These are phyloP conservation scores for Dendrobium officinale DNA, from an alignment of 106 monocot genomes.

Conservation along the genomic window DNA sequence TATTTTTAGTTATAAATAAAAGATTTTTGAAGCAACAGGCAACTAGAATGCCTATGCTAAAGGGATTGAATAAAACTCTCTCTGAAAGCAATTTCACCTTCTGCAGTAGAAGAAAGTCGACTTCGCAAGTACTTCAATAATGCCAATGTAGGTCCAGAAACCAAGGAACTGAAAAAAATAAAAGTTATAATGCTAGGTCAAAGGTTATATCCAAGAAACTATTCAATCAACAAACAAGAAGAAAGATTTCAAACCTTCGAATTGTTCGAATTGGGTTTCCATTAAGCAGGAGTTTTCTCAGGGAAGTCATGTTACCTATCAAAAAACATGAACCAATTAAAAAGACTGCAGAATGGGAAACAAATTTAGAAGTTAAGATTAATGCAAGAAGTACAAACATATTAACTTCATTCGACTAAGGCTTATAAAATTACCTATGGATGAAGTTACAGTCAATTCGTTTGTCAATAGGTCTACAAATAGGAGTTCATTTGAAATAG, in stretches of 20 bases:
- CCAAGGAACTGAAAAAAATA: slow-evolving; percentile 61
- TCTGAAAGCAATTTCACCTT: slow-evolving; percentile 30
- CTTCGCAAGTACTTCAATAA: slow-evolving; percentile 72
- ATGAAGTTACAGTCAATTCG: too few species aligned
- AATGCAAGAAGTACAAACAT: background rate
- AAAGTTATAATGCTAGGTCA: background rate
- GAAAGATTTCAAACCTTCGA: slow-evolving; percentile 47
- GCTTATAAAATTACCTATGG: too few species aligned
- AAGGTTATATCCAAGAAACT: background rate
- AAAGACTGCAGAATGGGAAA: background rate
- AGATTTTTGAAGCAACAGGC: background rate
- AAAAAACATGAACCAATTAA: background rate
- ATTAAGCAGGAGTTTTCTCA: slow-evolving; percentile 83
- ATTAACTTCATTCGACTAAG: background rate
- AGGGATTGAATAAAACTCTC: background rate
- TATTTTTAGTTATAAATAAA: background rate
- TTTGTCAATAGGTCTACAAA: too few species aligned
- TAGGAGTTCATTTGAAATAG: too few species aligned
- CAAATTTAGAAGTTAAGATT: background rate
- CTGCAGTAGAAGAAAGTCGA: slow-evolving; percentile 74
- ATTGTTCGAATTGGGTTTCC: slow-evolving; percentile 90
- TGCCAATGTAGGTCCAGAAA: slow-evolving; percentile 80
- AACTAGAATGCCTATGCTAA: background rate
- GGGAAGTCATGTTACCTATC: slow-evolving; percentile 81
- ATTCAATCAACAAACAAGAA: background rate